These are phyloP conservation scores for Coprinellus aureogranulatus DNA, from an alignment of 768 basidiomycete genomes.

Conservation along the genomic window DNA sequence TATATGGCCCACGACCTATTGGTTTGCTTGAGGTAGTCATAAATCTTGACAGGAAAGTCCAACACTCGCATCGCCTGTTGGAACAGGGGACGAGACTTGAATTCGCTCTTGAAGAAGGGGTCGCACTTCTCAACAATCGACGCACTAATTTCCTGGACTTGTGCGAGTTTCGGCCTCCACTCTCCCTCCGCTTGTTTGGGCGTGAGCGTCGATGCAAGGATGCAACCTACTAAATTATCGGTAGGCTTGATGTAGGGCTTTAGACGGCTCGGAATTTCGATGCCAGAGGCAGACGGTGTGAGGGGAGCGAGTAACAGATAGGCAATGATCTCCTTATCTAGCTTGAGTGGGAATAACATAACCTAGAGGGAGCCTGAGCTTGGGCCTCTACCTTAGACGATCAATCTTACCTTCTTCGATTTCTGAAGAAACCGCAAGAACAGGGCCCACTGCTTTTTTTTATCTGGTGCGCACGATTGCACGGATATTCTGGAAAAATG, in stretches of 20 bases:
- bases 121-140: neutral
- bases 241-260: too few relatives aligned
- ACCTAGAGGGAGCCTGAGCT: constrained; percentile 45
- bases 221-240: too few relatives aligned
- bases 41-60: constrained; percentile 46
- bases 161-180: too few relatives aligned
- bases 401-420: constrained; percentile 46
- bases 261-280: neutral
- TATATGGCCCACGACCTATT: constrained; percentile 39
- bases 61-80: constrained; percentile 43
- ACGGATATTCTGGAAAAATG: constrained; percentile 50
- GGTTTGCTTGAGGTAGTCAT: constrained; percentile 41
- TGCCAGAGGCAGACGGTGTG: neutral
- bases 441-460: constrained; percentile 3
- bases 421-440: constrained; percentile 38
- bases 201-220: too few relatives aligned
- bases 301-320: constrained; percentile 56
- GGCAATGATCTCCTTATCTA: constrained; percentile 50
- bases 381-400: too few relatives aligned
- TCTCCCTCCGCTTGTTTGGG: too few relatives aligned
- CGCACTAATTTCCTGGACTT: too few relatives aligned
- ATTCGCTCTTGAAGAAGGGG: neutral
- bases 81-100: constrained; percentile 19
- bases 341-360: constrained; percentile 43
- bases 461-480: neutral